Conservation (phyloP, 2,329 filamentous ascomycete genomes). For the Aspergillus sp. region DNA sequence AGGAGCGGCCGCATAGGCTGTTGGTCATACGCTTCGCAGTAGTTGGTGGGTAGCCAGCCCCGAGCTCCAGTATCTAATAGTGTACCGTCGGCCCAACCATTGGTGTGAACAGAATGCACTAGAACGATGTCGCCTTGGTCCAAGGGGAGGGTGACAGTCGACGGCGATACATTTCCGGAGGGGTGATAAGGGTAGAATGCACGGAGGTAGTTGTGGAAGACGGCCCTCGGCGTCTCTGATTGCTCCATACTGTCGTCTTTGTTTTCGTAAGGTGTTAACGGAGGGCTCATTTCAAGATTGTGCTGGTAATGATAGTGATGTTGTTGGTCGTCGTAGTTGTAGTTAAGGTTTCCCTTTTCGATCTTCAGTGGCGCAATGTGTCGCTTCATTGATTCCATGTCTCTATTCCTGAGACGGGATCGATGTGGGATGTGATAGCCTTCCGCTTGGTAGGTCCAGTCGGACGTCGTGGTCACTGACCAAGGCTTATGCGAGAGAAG, state of each 20-base stretch:
- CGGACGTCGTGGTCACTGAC: slow-evolving; percentile 34
- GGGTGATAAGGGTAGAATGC: slow-evolving; percentile 93
- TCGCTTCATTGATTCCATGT: slow-evolving; percentile 39
- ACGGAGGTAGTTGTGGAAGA: slow-evolving; percentile 92
- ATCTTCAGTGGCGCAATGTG: slow-evolving; percentile 44
- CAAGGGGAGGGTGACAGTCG: slow-evolving; percentile 84
- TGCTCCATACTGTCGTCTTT: slow-evolving; percentile 56
- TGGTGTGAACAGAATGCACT: slow-evolving; percentile 94
- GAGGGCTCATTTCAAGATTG: slow-evolving; percentile 69
- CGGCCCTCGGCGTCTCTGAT: slow-evolving; percentile 55
- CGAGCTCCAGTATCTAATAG: slow-evolving; percentile 80
- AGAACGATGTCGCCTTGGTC: slow-evolving; percentile 90
- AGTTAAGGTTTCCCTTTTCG: slow-evolving; percentile 36
- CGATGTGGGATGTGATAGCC: background rate
- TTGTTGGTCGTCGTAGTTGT: slow-evolving; percentile 24
- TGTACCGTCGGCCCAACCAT: slow-evolving; percentile 97
- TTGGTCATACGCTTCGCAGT: slow-evolving; percentile 93
- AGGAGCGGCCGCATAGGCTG: slow-evolving; percentile 82
- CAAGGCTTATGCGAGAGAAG: slow-evolving; percentile 30
- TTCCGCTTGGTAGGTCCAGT: slow-evolving; percentile 6
- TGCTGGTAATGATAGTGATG: slow-evolving; percentile 30
- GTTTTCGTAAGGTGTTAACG: slow-evolving; percentile 67
- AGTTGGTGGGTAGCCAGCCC: slow-evolving; percentile 97
- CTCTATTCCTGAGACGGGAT: slow-evolving; percentile 16
- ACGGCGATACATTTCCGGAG: slow-evolving; percentile 72